Base-by-base conservation (phyloP, 495 filamentous ascomycete genomes). In the Penicillium macrosclerotiorum region DNA sequence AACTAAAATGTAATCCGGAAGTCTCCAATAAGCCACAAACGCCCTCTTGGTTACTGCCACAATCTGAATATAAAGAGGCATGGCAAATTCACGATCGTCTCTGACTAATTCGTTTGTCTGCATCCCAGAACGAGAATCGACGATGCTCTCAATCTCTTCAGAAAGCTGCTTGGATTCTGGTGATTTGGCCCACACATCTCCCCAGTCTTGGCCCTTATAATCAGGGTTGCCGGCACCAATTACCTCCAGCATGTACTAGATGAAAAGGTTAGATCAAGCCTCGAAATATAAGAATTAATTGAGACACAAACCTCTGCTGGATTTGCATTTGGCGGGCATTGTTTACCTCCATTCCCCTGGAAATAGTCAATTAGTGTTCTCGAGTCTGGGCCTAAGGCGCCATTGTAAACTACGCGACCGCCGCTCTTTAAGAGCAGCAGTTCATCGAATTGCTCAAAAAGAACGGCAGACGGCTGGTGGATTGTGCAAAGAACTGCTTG, bases 401-500 rank as follows among this genome's bases (percentile, higher is more conserved):
- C 88, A 55, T 85, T 84, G 52, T 90, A 94, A 30, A 85, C 84
- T 0, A 80, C 77, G 19, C 78, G 77, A 5, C 89, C 89, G 1
- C 87, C 88, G 1, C 66, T 76, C 54, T 84, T 79, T 1, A 94
- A 74, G 2, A 88, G 63, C 0, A 92, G 63, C 4, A 94, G 64
- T 4, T 79, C 76, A 53, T 91, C 87, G 51, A 91, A 92, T 39
- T 86, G 66, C 50, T 86, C 78, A 40, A 91, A 89, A 2, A 91
- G 66, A 3, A 84, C 75, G 13, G 83, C 78, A 0, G 80, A 85
- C 3, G 88, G 88, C 52, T 93, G 88, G 55, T 90, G 86, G n/a
- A 92, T 90, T 0, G 87, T 92, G 55, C 83, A 86, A 1, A 84
- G 61, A 23, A 91, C 82, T 3, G 84, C 83, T 52, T 90, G 85